Evolutionary conservation across 1,284 basidiomycete genomes (phyloP).

Genomic region (Tilletia setariae): DNA sequence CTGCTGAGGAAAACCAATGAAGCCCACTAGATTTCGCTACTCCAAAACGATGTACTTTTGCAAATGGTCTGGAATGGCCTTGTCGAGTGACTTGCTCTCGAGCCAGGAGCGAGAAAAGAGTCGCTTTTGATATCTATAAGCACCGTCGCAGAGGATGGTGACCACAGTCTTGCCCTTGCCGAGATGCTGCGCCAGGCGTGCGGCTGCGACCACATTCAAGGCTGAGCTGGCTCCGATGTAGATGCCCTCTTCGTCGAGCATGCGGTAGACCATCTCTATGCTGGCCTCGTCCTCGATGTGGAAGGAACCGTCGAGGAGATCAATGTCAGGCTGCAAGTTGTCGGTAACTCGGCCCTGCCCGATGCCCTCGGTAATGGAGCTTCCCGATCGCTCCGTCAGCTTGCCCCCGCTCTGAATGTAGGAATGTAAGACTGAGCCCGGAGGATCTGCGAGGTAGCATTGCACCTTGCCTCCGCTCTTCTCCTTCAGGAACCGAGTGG

Average conservation of each 20-base stretch:
- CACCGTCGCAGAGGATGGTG: slow-evolving; percentile 90
- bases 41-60: slow-evolving; percentile 84
- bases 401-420: slow-evolving; percentile 75
- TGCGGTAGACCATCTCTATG: slow-evolving; percentile 87
- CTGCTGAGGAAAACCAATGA: neutral
- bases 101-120: slow-evolving; percentile 96
- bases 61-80: slow-evolving; percentile 77
- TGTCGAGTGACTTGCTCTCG: slow-evolving; percentile 72
- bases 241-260: slow-evolving; percentile 86
- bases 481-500: slow-evolving; percentile 80
- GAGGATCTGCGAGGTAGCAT: slow-evolving; percentile 92
- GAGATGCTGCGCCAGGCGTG: slow-evolving; percentile 78
- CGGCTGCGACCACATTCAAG: slow-evolving; percentile 89
- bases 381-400: slow-evolving; percentile 70
- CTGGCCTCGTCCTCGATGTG: slow-evolving; percentile 84
- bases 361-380: slow-evolving; percentile 97
- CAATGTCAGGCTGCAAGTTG: slow-evolving; percentile 81
- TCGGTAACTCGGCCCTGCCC: slow-evolving; percentile 96
- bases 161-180: slow-evolving; percentile 77
- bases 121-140: slow-evolving; percentile 92
- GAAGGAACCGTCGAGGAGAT: slow-evolving; percentile 75
- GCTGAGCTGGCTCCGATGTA: slow-evolving; percentile 96
- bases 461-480: slow-evolving; percentile 76
- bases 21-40: slow-evolving; percentile 29
- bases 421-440: slow-evolving; percentile 85